phyloP scores from a whole-genome alignment of 1,284 basidiomycete species.

The Exobasidium cylindrosporum region DNA sequence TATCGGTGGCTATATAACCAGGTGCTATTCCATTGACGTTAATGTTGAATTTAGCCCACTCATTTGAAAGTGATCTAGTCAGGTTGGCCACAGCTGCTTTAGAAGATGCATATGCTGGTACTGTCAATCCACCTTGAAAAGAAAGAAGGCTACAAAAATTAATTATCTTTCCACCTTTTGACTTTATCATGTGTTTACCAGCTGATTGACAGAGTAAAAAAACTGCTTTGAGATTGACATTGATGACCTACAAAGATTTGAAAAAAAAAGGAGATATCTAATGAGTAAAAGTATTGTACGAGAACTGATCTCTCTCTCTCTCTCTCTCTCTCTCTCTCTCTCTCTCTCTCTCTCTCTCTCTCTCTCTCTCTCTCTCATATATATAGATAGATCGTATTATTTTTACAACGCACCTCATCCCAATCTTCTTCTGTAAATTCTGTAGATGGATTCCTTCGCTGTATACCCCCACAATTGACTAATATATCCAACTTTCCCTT shows the following conservation, averaged over 20 bases:
- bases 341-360: too few species aligned
- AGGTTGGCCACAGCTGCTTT: slow-evolving; percentile 68
- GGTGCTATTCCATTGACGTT: slow-evolving; percentile 80
- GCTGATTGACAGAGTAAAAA: slow-evolving; percentile 40
- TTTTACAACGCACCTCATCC: slow-evolving; percentile 67
- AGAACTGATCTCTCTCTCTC: too few species aligned
- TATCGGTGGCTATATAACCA: slow-evolving; percentile 45
- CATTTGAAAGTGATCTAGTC: slow-evolving; percentile 60
- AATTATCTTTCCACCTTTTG: slow-evolving; percentile 41
- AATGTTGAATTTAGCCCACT: slow-evolving; percentile 76
- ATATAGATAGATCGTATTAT: too few species aligned
- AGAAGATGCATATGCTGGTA: slow-evolving; percentile 88
- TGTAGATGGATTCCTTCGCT: slow-evolving; percentile 60
- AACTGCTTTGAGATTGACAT: slow-evolving; percentile 45
- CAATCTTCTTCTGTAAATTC: slow-evolving; percentile 81
- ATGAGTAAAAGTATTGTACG: slow-evolving; percentile 1
- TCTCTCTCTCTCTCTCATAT: too few species aligned
- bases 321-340: too few species aligned
- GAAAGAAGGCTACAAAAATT: slow-evolving; percentile 48
- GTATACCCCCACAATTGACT: slow-evolving; percentile 92
- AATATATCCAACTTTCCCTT: slow-evolving; percentile 70
- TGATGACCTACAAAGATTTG: slow-evolving; percentile 24
- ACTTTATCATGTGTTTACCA: slow-evolving; percentile 39
- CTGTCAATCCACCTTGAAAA: slow-evolving; percentile 51
- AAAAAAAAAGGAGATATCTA: background rate